A percentile compares a stretch with the other conserved stretches of the same genome.
Evolutionary conservation across 2,329 filamentous ascomycete species (phyloP).

Genomic region (Chaetomium sp.): DNA sequence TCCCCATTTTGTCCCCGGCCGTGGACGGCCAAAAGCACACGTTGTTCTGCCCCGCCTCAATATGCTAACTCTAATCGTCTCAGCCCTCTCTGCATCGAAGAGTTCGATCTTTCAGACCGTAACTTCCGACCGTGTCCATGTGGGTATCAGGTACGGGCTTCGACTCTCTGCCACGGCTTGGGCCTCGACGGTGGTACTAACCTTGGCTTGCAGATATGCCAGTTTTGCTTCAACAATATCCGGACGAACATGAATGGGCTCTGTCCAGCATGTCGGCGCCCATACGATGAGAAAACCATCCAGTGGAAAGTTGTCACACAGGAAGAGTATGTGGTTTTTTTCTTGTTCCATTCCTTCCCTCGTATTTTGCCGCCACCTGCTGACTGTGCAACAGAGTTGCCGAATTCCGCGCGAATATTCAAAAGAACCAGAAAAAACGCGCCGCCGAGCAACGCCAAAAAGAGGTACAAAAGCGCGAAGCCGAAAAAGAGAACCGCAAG

Average conservation of each 20-base stretch:
- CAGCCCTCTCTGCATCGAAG: conserved; percentile 96
- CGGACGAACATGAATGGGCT: conserved; percentile 96
- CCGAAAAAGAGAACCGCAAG: conserved; percentile 90
- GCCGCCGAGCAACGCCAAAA: conserved; percentile 79
- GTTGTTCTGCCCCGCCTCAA: conserved; percentile 8
- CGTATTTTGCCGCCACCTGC: neutral
- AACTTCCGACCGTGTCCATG: conserved; percentile 97
- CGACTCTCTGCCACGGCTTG: neutral
- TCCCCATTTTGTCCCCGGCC: neutral
- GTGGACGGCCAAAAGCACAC: neutral
- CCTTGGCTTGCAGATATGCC: conserved; percentile 66
- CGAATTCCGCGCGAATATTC: conserved; percentile 69
- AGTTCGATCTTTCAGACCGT: conserved; percentile 95
- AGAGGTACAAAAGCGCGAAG: conserved; percentile 92
- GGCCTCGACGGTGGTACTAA: conserved; percentile 5
- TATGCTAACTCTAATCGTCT: conserved; percentile 12
- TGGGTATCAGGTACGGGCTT: conserved; percentile 76
- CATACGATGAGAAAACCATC: conserved; percentile 95
- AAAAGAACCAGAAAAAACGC: conserved; percentile 89
- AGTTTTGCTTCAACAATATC: conserved; percentile 99
- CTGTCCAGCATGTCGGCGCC: conserved; percentile 92
- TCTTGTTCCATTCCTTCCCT: neutral
- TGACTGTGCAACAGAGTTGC: conserved; percentile 49
- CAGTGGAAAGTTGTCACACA: conserved; percentile 91
- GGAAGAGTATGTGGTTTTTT: conserved; percentile 65